A percentile compares a stretch with the other conserved stretches of the same genome.
These are phyloP conservation scores for Hansenula sp. DNA, from an alignment of 1,139 yeast species.

Conservation along the genomic window DNA sequence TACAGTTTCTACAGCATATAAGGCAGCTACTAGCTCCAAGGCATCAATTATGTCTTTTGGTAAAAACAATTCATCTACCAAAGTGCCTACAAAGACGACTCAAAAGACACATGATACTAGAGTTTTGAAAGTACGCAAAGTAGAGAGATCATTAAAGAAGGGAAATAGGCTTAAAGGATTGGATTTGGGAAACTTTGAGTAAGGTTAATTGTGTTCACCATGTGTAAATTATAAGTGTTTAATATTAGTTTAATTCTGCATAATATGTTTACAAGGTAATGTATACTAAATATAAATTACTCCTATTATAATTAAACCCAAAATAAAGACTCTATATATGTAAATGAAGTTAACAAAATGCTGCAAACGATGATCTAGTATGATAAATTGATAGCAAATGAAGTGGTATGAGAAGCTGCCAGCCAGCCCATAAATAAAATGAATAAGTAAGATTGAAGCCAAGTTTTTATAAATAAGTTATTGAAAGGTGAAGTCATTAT, in stretches of 20 bases:
- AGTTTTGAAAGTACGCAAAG: constrained; percentile 21
- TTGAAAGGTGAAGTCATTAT: constrained; percentile 22
- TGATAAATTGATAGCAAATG: background rate
- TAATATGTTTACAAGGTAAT: no score
- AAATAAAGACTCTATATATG: no score
- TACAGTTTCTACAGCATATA: constrained; percentile 50
- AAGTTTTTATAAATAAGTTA: no score
- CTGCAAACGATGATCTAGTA: no score
- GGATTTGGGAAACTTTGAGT: constrained; percentile 8
- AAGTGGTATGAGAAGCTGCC: no score
- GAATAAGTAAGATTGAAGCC: no score
- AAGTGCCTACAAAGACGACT: constrained; percentile 3
- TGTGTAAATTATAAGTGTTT: background rate
- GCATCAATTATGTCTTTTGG: constrained; percentile 57
- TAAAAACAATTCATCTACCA: constrained; percentile 12
- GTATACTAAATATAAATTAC: no score
- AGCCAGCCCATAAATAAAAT: no score
- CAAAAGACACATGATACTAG: constrained; percentile 13
- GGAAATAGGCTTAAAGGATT: constrained; percentile 8
- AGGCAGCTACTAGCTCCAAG: constrained; percentile 51
- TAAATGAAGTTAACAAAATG: no score
- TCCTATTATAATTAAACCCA: no score
- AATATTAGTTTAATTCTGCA: background rate
- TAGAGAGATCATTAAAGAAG: constrained; percentile 7
- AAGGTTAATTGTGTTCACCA: background rate